phyloP scores from a whole-genome alignment of 345 rosid genomes.

The Hibiscus mutabilis region DNA sequence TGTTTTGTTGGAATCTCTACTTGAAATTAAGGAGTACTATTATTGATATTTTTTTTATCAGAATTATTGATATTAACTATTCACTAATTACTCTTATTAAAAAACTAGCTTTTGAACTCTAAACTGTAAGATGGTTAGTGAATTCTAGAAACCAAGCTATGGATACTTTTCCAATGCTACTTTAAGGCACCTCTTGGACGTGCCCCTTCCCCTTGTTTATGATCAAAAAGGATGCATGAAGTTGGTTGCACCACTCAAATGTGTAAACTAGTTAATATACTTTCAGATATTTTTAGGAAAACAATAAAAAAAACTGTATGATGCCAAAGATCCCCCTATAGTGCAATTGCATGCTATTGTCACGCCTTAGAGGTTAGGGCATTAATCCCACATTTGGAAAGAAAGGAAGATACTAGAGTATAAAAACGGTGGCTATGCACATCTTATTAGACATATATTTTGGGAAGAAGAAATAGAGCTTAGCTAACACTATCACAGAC shows the following conservation, averaged over 20 bases:
- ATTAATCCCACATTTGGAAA: too few relatives aligned
- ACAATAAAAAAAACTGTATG: neutral
- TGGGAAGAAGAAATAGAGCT: neutral
- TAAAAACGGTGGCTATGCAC: too few relatives aligned
- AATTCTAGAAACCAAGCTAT: neutral
- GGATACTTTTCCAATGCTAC: neutral
- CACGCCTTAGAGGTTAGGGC: too few relatives aligned
- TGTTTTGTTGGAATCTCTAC: neutral
- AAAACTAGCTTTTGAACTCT: neutral
- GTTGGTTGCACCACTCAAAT: neutral
- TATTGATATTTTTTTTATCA: neutral
- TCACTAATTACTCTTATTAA: neutral
- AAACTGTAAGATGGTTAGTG: neutral
- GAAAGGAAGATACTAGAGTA: too few relatives aligned
- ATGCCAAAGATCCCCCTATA: neutral
- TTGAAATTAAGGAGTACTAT: neutral
- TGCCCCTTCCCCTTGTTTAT: neutral
- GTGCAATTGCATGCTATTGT: neutral
- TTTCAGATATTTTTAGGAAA: neutral
- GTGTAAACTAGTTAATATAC: neutral
- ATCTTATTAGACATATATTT: too few relatives aligned
- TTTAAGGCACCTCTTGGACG: neutral
- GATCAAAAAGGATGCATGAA: neutral
- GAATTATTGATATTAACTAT: neutral
- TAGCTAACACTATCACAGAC: neutral